Evolutionary conservation across 225 moss, liverwort and hornwort genomes (phyloP), one percentile per base, ranked within the genome.

Genomic region (Straminergon stramineum): DNA sequence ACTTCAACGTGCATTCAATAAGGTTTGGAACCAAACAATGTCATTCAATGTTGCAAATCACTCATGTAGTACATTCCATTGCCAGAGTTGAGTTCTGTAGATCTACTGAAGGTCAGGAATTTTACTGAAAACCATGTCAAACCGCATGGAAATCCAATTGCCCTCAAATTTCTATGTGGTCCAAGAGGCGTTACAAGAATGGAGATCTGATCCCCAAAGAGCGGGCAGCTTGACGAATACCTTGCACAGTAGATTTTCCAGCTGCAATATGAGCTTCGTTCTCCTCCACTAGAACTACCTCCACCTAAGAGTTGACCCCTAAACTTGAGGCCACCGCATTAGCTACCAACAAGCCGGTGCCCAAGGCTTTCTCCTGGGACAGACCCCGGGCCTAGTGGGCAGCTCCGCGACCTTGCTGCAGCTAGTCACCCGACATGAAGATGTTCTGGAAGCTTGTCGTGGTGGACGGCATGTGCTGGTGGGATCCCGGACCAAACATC

Each of bases 391-490:
- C 94, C 13, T 92, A 93, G 64, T 95, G 95, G 20, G 93, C 74
- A 88, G 82, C 88, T 73, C 92, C 91, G 17, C 93, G 95, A 31
- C 95, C 95, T 88, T 95, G 95, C 68, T 87, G 93, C n/a, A 95
- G 74, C 95, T 94, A 95, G 83, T 95, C 95, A 27, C 95, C 95
- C 27, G 95, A 89, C 86, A 95, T 89, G 90, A 95, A 94, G 57
- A 94, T 91, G 79, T 95, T 95, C 85, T 71, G 87, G 77, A 95
- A 93, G 90, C 92, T 93, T 26, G 94, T 95, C 34, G 84, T 66
- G 75, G 93, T 94, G 62, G 94, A 85, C 35, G 95, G 95, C 95
- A 94, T 94, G 88, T 95, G 95, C 37, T 93, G 94, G 90, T 95
- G 94, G 18, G 95, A 94, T 43, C 95, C 95, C 20, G 95, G 94